Conservation (phyloP, 768 basidiomycete genomes). For the Coprinopsis sp. region DNA sequence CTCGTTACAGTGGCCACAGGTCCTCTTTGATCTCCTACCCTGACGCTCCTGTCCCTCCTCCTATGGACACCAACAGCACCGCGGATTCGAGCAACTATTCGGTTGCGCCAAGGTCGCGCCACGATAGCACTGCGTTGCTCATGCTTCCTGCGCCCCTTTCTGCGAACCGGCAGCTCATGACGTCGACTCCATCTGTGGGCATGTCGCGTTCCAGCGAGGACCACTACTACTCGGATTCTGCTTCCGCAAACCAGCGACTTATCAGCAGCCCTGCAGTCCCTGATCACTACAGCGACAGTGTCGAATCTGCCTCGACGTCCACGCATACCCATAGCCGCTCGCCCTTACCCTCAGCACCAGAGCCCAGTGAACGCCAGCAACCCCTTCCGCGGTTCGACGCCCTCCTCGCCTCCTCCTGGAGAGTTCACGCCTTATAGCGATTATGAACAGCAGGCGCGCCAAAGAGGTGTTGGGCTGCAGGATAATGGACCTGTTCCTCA, state of each 20-base stretch:
- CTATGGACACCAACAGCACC: slow-evolving; percentile 52
- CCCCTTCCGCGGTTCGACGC: slow-evolving; percentile 50
- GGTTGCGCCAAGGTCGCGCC: slow-evolving; percentile 41
- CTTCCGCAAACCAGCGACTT: slow-evolving; percentile 39
- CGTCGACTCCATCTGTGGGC: slow-evolving; percentile 44
- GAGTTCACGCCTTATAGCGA: slow-evolving; percentile 19
- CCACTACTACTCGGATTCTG: slow-evolving; percentile 37
- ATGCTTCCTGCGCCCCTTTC: slow-evolving; percentile 75
- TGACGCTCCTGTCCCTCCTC: slow-evolving; percentile 55
- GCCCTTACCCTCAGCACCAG: neutral
- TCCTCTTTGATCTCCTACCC: slow-evolving; percentile 78
- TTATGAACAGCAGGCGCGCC: slow-evolving; percentile 12
- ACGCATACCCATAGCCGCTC: slow-evolving; percentile 17
- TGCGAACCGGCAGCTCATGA: slow-evolving; percentile 47
- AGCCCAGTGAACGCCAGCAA: slow-evolving; percentile 39
- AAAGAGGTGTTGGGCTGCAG: slow-evolving; percentile 70
- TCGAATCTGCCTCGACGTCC: slow-evolving; percentile 27
- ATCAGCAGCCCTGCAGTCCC: slow-evolving; percentile 37
- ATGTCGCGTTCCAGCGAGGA: slow-evolving; percentile 47
- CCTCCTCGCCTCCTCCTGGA: slow-evolving; percentile 35
- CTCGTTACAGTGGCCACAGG: slow-evolving; percentile 36
- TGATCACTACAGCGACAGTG: slow-evolving; percentile 36
- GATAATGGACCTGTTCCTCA: slow-evolving; percentile 84
- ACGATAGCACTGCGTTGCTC: slow-evolving; percentile 67
- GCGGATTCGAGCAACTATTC: slow-evolving; percentile 49